Percentiles rank a stretch among this genome's conserved stretches.
Conservation (phyloP, 2,329 filamentous ascomycete genomes). For the Ophiostoma fasciatum region DNA sequence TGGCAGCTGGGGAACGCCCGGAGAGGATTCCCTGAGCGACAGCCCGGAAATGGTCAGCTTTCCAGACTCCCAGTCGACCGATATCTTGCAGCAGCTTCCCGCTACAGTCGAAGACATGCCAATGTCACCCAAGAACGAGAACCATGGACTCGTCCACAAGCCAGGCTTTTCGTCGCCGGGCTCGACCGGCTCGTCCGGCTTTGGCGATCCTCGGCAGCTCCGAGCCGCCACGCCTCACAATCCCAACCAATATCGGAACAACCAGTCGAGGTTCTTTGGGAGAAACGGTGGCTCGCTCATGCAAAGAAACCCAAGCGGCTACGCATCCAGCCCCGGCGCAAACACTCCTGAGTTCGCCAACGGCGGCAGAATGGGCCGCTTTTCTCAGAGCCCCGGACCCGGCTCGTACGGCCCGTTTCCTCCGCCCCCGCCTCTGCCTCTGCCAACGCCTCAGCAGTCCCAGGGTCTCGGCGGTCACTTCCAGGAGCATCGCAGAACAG, state of each 20-base stretch:
- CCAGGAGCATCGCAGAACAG: not conserved
- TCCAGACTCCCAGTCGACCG: not conserved
- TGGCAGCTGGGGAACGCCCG: constrained; percentile 1
- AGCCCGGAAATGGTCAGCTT: not conserved
- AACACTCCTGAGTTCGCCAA: constrained; percentile 1
- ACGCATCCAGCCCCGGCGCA: not conserved
- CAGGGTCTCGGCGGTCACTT: not conserved
- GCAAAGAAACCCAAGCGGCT: not conserved
- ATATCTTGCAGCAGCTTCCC: constrained; percentile 2
- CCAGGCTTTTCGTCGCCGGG: not conserved
- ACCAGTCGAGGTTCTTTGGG: constrained; percentile 2
- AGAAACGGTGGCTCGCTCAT: not conserved
- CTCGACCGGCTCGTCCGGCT: not conserved
- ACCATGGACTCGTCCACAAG: not conserved
- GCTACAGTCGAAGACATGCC: constrained; percentile 10
- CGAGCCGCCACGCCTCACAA: not conserved
- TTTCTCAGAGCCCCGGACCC: not conserved
- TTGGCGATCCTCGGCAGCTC: not conserved
- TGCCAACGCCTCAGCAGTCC: not conserved
- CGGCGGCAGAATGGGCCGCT: not conserved
- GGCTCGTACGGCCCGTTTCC: not conserved
- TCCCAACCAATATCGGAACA: not conserved
- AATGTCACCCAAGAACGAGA: constrained; percentile 1
- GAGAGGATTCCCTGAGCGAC: not conserved
- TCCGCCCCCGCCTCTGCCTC: no score